Conservation (phyloP, 1,284 basidiomycete genomes). For the Puccinia hordei region DNA sequence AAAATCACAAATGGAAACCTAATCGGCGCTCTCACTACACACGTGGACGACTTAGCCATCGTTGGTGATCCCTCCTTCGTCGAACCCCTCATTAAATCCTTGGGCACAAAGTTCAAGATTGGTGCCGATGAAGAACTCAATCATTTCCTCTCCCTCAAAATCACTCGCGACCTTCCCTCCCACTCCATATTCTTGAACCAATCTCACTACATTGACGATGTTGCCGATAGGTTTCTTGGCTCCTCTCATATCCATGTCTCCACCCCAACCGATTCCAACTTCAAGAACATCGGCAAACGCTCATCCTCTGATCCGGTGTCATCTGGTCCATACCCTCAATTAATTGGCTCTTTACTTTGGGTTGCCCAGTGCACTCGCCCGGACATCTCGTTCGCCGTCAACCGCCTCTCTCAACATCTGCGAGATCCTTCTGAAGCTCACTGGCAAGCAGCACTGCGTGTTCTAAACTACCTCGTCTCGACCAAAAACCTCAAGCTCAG, state of each 20-base stretch:
- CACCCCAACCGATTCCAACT: no score
- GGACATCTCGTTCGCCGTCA: no score
- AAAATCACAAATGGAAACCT: background rate
- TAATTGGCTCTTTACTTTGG: no score
- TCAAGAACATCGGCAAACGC: no score
- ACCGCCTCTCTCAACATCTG: no score
- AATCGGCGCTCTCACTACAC: background rate
- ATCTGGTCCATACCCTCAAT: no score
- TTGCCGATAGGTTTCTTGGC: no score
- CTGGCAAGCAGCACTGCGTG: background rate
- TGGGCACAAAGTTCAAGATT: background rate
- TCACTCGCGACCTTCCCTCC: background rate
- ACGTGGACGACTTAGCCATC: background rate
- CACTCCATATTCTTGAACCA: no score
- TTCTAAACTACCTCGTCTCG: background rate
- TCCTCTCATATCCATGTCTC: no score
- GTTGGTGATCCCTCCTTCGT: background rate
- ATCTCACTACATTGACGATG: no score
- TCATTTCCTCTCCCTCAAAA: slow-evolving; percentile 3
- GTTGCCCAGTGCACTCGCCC: no score
- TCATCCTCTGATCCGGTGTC: no score
- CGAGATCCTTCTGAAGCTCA: background rate
- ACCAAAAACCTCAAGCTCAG: background rate
- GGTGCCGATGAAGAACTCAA: background rate
- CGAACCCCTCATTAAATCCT: background rate